Conservation (phyloP, 345 rosid genomes). For the Odontarrhena argentea region DNA sequence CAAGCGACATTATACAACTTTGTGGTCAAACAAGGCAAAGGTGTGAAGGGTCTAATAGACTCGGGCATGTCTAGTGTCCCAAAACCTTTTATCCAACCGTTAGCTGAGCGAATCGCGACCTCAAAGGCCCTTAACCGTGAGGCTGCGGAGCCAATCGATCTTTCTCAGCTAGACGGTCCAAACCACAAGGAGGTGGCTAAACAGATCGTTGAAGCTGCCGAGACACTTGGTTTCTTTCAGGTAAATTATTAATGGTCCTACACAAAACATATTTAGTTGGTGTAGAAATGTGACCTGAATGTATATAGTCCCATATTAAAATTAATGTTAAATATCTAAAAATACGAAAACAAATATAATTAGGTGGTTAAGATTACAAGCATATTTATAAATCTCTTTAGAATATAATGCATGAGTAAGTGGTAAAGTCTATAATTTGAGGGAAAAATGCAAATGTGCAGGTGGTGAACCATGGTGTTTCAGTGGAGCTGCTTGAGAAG, state of each 20-base stretch:
- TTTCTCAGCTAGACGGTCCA: conserved; percentile 50
- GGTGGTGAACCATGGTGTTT: conserved; percentile 62
- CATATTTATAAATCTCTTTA: not conserved
- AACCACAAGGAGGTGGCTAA: conserved; percentile 42
- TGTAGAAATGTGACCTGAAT: not conserved
- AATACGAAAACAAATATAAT: not conserved
- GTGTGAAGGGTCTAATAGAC: conserved; percentile 62
- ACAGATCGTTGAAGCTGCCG: conserved; percentile 49
- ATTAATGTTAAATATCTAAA: not conserved
- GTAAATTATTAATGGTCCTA: conserved; percentile 18
- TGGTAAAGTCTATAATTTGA: not conserved
- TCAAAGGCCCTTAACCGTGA: conserved; percentile 18
- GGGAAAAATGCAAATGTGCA: conserved; percentile 30
- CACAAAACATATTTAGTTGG: not conserved
- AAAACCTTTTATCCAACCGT: conserved; percentile 43
- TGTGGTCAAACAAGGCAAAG: conserved; percentile 54
- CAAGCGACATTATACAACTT: conserved; percentile 47
- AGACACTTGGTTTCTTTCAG: conserved; percentile 59
- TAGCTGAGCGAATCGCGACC: conserved; percentile 50
- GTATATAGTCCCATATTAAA: not conserved
- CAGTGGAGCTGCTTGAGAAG: conserved; percentile 48
- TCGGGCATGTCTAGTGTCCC: conserved; percentile 52
- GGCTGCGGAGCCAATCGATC: conserved; percentile 46
- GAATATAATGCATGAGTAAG: not conserved
- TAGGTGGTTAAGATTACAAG: not conserved